A percentile compares a stretch with the other conserved stretches of the same genome.
Evolutionary conservation across 2,329 filamentous ascomycete species (phyloP).

Genomic region (Clarireedia homoeocarpa): DNA sequence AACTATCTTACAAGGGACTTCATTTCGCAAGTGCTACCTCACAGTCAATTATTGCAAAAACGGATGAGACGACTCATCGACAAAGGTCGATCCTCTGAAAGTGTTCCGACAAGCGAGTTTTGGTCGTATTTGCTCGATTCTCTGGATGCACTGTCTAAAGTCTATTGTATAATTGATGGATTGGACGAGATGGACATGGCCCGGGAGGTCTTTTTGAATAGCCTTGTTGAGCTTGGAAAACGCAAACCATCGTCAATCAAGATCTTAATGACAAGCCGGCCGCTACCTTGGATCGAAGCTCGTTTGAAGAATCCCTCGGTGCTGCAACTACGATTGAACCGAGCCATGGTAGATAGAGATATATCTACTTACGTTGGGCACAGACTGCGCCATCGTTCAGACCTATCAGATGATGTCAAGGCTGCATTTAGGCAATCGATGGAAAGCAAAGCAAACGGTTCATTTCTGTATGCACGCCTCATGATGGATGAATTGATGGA

Average conservation of each 20-base stretch:
- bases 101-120: constrained; percentile 16
- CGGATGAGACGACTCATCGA: background rate
- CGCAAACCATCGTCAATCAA: constrained; percentile 31
- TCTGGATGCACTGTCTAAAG: constrained; percentile 16
- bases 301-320: constrained; percentile 23
- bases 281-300: constrained; percentile 27
- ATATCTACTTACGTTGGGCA: background rate
- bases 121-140: constrained; percentile 26
- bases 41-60: constrained; percentile 8
- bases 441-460: background rate
- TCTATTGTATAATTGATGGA: constrained; percentile 41
- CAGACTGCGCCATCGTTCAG: background rate
- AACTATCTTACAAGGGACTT: constrained; percentile 28
- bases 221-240: constrained; percentile 29
- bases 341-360: constrained; percentile 32
- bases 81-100: background rate
- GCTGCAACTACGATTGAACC: constrained; percentile 32
- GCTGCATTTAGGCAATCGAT: background rate
- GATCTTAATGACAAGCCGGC: constrained; percentile 37
- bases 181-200: constrained; percentile 40
- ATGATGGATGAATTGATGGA: background rate
- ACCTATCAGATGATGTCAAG: no score
- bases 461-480: constrained; percentile 2
- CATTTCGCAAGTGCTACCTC: constrained; percentile 27
- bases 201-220: constrained; percentile 28